Conservation (phyloP, 2,329 filamentous ascomycete genomes). For the Aureobasidium lini region DNA sequence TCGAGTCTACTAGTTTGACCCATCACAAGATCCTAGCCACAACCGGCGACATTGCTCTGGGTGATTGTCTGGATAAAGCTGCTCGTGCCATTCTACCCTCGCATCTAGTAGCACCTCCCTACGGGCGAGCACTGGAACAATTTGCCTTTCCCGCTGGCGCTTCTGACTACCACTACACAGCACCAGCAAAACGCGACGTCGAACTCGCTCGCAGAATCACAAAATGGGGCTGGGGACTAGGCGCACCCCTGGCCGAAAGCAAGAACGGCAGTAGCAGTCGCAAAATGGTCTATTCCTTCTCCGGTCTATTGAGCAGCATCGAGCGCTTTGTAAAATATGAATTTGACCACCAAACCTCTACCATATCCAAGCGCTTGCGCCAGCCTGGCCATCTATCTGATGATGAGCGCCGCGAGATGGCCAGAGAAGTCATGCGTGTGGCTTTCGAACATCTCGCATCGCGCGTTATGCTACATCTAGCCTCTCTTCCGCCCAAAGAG, state of each 20-base stretch:
- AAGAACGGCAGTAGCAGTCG: constrained; percentile 30
- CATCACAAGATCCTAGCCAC: constrained; percentile 67
- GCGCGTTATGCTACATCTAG: constrained; percentile 54
- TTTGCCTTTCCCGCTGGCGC: constrained; percentile 61
- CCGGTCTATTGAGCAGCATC: constrained; percentile 60
- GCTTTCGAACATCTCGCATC: constrained; percentile 82
- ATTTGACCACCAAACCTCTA: constrained; percentile 22
- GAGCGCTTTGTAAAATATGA: constrained; percentile 46
- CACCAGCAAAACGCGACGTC: constrained; percentile 54
- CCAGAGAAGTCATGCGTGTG: constrained; percentile 65
- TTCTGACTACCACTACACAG: constrained; percentile 47
- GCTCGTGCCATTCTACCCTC: constrained; percentile 68
- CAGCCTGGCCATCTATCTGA: constrained; percentile 37
- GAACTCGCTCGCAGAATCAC: constrained; percentile 40
- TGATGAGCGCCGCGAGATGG: constrained; percentile 61
- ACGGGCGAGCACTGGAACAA: constrained; percentile 68
- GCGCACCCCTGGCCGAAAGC: constrained; percentile 57
- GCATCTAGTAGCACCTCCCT: constrained; percentile 60
- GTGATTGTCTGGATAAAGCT: constrained; percentile 82
- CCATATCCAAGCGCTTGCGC: constrained; percentile 26
- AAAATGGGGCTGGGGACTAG: constrained; percentile 59
- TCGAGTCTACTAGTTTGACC: constrained; percentile 61
- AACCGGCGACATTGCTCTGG: constrained; percentile 76
- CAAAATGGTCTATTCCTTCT: constrained; percentile 64
- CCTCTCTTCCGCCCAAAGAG: constrained; percentile 8